Base-by-base conservation (phyloP, 345 rosid genomes). In the Microcos paniculata region DNA sequence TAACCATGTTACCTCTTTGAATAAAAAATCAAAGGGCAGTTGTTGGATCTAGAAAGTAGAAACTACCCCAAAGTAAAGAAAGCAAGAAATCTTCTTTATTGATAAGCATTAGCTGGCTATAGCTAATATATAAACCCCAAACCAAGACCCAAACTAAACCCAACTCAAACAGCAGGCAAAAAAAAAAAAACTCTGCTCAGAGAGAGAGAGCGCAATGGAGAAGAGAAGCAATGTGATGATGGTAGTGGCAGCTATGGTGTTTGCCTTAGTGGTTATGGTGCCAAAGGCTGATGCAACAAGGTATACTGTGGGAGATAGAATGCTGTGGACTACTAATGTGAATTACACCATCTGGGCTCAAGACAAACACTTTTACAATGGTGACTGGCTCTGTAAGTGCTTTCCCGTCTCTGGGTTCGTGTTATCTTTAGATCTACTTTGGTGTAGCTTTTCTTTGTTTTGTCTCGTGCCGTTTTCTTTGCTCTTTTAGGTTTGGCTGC, bases 351-450 rank as follows among this genome's bases (percentile, higher is more conserved):
- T 85, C 43, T 95, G 98, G 98, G 93, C 96, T 79, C 80, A 88
- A 59, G 90, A 62, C 80, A 93, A 87, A 80, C 94, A 93, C 57
- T 95, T 95, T 80, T 88, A 90, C 85, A 85, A 89, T 83, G 99
- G 90, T 8, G 98, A 95, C 77, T 95, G 99, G 98, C 99, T 95
- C 70, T 91, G 99, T 95, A 87, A 56, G 84, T 28, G 69, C 81
- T 55, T 40, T 61, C 76, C 65, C 64, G 45, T 57, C 33, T 64
- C 35, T 75, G 31, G 7, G 26, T 52, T 64, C 40, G 53, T 45
- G 70, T 23, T 64, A 5, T 35, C 61, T 80, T 76, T 75, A 74
- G 85, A 86, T 90, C 88, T 85, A 26, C 56, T n/a, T 26, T 46
- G 30, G 21, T 51, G 15, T 66, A 7, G 19, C 40, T 52, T 46